phyloP scores from a whole-genome alignment of 257 asterid genomes.

The Solanum pennellii region DNA sequence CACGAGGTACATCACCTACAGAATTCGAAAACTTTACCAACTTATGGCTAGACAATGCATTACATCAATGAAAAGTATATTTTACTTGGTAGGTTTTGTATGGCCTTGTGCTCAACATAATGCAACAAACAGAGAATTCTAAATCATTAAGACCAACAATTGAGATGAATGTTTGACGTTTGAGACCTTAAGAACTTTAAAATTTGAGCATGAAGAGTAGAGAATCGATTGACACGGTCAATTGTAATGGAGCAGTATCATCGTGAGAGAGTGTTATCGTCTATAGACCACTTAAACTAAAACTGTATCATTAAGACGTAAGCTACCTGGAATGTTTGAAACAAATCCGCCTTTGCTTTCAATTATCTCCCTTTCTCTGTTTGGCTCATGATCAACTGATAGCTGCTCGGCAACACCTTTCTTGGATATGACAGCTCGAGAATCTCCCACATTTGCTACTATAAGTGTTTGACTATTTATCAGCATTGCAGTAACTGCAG shows the following conservation, averaged over 20 bases:
- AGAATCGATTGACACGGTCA: neutral
- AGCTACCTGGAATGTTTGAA: conserved; percentile 70
- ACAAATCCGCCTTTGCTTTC: conserved; percentile 97
- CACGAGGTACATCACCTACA: conserved; percentile 88
- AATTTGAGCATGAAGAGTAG: neutral
- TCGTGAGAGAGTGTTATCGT: neutral
- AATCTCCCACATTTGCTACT: conserved; percentile 88
- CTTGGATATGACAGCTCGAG: conserved; percentile 65
- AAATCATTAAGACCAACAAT: neutral
- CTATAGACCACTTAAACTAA: neutral
- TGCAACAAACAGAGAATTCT: neutral
- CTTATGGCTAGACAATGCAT: neutral
- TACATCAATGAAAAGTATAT: neutral
- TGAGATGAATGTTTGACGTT: neutral
- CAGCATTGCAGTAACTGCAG: conserved; percentile 85
- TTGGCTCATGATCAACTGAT: conserved; percentile 90
- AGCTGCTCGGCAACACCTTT: conserved; percentile 66
- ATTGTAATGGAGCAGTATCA: neutral
- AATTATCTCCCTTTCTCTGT: conserved; percentile 54
- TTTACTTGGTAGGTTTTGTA: neutral
- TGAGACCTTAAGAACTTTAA: neutral
- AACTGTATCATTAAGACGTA: neutral
- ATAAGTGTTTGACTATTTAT: conserved; percentile 65
- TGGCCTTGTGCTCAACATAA: neutral
- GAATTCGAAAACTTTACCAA: neutral